Percentiles rank a stretch among this genome's conserved stretches.
Conservation (phyloP, 306 rosid species). For the Canavalia gladiata region DNA sequence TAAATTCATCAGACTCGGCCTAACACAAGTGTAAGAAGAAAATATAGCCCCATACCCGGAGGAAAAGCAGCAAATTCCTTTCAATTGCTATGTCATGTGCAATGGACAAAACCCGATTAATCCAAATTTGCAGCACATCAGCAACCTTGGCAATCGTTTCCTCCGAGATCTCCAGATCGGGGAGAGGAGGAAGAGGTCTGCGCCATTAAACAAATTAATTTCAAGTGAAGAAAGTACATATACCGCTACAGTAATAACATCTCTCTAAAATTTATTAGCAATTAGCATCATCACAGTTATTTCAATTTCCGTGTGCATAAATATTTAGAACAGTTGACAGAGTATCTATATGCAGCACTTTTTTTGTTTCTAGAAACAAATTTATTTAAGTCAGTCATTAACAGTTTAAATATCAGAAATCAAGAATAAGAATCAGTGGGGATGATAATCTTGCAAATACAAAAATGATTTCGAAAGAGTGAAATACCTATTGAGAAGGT, state of each 20-base stretch:
- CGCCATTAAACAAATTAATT: slow-evolving; percentile 34
- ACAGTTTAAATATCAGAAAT: slow-evolving; percentile 2
- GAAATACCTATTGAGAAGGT: slow-evolving; percentile 84
- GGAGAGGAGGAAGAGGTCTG: slow-evolving; percentile 98
- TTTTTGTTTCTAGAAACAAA: not conserved
- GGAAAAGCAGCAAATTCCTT: slow-evolving; percentile 72
- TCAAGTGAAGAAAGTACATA: slow-evolving; percentile 3
- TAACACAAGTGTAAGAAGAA: not conserved
- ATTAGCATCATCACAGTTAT: not conserved
- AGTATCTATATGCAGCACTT: not conserved
- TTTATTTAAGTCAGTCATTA: not conserved
- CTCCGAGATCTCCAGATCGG: slow-evolving; percentile 93
- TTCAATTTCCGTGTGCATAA: not conserved
- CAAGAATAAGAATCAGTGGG: not conserved
- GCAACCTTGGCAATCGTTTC: slow-evolving; percentile 65
- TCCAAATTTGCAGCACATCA: slow-evolving; percentile 69
- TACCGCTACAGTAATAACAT: not conserved
- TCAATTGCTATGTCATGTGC: slow-evolving; percentile 86
- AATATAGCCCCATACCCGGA: slow-evolving; percentile 60
- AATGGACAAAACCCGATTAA: slow-evolving; percentile 69
- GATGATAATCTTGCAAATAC: not conserved
- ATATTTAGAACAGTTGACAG: slow-evolving; percentile 6
- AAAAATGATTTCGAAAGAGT: not conserved
- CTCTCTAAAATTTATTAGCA: not conserved
- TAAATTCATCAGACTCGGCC: not conserved